Base-by-base conservation (phyloP, 78 protist species). In the Dictyostelium capitatum region DNA sequence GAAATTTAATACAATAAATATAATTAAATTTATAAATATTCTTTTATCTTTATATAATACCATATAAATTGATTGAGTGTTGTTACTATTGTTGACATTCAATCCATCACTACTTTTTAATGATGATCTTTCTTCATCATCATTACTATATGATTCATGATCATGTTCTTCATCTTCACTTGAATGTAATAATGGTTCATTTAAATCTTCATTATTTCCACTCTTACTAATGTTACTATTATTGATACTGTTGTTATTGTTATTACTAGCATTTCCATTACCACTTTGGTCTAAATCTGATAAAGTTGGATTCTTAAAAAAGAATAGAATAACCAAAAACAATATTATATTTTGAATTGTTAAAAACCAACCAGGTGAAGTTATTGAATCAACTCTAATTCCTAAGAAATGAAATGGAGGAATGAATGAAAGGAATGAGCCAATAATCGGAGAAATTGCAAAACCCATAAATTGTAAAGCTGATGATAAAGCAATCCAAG, bases 401-500 rank as follows among this genome's bases (percentile, higher is more conserved):
- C 8, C 23, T 9, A 50, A 72, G 59, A 80, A 32, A 41, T 20
- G 8, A 14, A 80, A 80, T 6, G 47, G 28, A 37, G 85, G 85
- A 2, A 80, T 19, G 37, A 43, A 59, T 19, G 85, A 9, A 4
- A 80, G 6, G 37, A 41, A 9, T 80, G 85, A 80, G 0, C 85
- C 85, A 59, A 80, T 59, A 0, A 50, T 51, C 4, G 92, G 92
- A 0, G 82, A 51, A 10, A 75, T 23, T 48, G 92, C 92, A 53
- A 85, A 85, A 20, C 92, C 92, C 11, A 85, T 69, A 23, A 59
- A 85, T 74, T 85, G 92, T 9, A 85, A 43, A 20, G 92, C 92
- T 4, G 77, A 25, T n/a, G 92, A 46, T 19, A 56, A 20, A 9
- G 92, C 81, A 30, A 85, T 74, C 57, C 37, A 85, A 19, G 56